Conservation (phyloP, 306 rosid species). For the Chamaecrista fasciculata region DNA sequence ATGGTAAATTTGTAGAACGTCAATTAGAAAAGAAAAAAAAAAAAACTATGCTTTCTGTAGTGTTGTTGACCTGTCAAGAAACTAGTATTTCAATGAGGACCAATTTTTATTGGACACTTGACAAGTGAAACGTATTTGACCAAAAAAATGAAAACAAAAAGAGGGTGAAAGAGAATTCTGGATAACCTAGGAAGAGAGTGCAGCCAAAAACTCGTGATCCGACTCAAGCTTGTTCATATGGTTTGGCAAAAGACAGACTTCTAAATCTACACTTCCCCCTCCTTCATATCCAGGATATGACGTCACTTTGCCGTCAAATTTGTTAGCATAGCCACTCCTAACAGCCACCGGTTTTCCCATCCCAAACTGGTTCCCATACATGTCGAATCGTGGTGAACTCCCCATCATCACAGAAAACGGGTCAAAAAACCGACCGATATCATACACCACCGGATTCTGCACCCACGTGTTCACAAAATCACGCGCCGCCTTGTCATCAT, state of each 20-base stretch:
- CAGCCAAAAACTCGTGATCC: slow-evolving; percentile 47
- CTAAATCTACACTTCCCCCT: slow-evolving; percentile 68
- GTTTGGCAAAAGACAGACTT: slow-evolving; percentile 38
- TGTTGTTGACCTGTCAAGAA: too few relatives aligned
- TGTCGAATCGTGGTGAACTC: slow-evolving; percentile 59
- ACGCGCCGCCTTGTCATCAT: neutral
- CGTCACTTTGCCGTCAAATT: slow-evolving; percentile 46
- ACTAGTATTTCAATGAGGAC: too few relatives aligned
- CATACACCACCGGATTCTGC: slow-evolving; percentile 17
- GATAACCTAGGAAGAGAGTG: slow-evolving; percentile 10
- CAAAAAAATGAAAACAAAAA: too few relatives aligned
- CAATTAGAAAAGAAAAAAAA: too few relatives aligned
- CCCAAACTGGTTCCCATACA: slow-evolving; percentile 67
- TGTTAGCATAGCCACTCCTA: slow-evolving; percentile 53
- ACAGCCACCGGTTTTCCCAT: slow-evolving; percentile 66
- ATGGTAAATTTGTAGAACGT: too few relatives aligned
- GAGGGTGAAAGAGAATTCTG: too few relatives aligned
- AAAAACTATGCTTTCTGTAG: too few relatives aligned
- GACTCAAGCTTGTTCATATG: slow-evolving; percentile 48
- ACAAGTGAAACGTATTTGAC: too few relatives aligned
- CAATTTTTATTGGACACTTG: too few relatives aligned
- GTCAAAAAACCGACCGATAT: neutral
- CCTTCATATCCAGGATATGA: slow-evolving; percentile 45
- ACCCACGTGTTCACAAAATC: slow-evolving; percentile 25
- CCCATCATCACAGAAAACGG: slow-evolving; percentile 36